phyloP scores from a whole-genome alignment of 2,329 filamentous ascomycete genomes.

The Lecanosticta acicola region DNA sequence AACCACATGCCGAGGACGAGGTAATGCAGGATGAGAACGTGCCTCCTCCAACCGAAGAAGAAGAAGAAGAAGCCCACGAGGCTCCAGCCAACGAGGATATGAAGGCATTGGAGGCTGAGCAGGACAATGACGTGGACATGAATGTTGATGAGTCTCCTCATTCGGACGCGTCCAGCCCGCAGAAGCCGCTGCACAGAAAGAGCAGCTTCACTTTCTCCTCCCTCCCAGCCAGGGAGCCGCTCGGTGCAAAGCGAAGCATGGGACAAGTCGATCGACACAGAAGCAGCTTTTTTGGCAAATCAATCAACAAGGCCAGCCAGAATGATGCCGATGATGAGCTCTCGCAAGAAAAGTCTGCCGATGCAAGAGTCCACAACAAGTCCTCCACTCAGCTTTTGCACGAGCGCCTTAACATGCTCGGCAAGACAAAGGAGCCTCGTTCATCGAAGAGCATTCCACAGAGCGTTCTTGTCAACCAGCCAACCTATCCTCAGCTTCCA shows the following conservation, averaged over 20 bases:
- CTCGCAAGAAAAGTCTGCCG: constrained; percentile 36
- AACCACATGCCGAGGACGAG: constrained; percentile 19
- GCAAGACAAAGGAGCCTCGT: constrained; percentile 47
- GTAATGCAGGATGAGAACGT: constrained; percentile 23
- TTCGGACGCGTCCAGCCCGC: constrained; percentile 58
- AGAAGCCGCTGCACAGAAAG: constrained; percentile 75
- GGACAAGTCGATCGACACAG: constrained; percentile 63
- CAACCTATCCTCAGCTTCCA: constrained; percentile 39
- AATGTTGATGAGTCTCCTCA: constrained; percentile 36
- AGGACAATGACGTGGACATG: constrained; percentile 35
- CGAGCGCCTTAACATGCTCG: constrained; percentile 79
- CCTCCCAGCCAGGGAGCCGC: constrained; percentile 80
- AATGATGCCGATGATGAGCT: constrained; percentile 52
- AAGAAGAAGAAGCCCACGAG: constrained; percentile 11
- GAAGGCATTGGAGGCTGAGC: constrained; percentile 23
- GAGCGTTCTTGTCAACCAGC: constrained; percentile 28
- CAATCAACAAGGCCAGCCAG: constrained; percentile 63
- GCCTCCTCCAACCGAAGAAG: constrained; percentile 15
- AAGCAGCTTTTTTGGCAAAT: constrained; percentile 67
- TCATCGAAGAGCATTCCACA: constrained; percentile 38
- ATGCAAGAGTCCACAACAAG: constrained; percentile 63
- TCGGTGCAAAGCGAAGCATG: constrained; percentile 77
- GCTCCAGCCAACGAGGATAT: constrained; percentile 10
- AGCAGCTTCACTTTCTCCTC: constrained; percentile 94
- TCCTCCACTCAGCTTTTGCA: constrained; percentile 91